Conservation (phyloP, 2,329 filamentous ascomycete species). For the Coleophoma cylindrospora region DNA sequence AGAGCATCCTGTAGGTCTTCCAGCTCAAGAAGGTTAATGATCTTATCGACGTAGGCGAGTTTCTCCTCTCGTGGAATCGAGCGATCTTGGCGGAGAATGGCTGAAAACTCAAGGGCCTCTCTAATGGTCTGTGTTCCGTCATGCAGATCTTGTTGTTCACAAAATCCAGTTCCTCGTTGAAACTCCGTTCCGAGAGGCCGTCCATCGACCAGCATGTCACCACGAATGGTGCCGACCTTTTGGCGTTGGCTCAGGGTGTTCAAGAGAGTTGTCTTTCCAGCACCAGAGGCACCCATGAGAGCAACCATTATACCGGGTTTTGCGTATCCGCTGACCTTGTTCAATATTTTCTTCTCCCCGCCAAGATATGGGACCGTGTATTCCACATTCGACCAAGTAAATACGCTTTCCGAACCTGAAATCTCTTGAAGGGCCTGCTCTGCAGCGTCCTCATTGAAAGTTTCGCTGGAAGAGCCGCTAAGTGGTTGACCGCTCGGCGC, state of each 20-base stretch:
- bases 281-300: conserved; percentile 75
- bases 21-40: conserved; percentile 61
- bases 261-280: conserved; percentile 78
- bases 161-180: conserved; percentile 66
- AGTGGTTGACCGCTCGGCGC: conserved; percentile 19
- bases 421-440: conserved; percentile 40
- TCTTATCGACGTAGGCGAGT: conserved; percentile 60
- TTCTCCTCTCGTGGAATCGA: conserved; percentile 53
- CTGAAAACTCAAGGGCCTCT: conserved; percentile 66
- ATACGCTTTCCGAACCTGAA: conserved; percentile 55
- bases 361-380: conserved; percentile 69
- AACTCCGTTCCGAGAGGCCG: conserved; percentile 56
- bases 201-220: conserved; percentile 69
- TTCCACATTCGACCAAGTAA: conserved; percentile 66
- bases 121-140: conserved; percentile 62
- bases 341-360: conserved; percentile 56
- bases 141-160: conserved; percentile 68
- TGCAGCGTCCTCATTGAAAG: conserved; percentile 14
- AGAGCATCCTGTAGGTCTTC: conserved; percentile 63
- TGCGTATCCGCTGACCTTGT: conserved; percentile 69
- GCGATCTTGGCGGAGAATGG: conserved; percentile 56
- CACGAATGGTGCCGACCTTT: conserved; percentile 52
- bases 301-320: conserved; percentile 79
- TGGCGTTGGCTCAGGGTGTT: conserved; percentile 73
- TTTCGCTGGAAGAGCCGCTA: conserved; percentile 21